Evolutionary conservation across 169 alveolate genomes (phyloP).

Genomic region (Cryptosporidium andersoni): DNA sequence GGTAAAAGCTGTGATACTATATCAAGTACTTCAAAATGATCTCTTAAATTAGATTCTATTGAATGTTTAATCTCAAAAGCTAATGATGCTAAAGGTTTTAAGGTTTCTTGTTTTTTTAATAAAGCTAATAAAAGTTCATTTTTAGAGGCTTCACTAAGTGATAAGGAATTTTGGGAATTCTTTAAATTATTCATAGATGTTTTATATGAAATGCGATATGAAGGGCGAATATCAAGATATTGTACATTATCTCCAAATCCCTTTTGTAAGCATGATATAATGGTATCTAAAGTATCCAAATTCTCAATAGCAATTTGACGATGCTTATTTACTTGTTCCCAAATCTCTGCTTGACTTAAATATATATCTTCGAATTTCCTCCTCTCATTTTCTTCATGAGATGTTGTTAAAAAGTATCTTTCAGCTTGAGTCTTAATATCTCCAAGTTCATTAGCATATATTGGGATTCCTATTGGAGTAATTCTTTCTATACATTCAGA

Average conservation of each 20-base stretch:
- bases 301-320: not conserved
- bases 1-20: slow-evolving; percentile 34
- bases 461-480: slow-evolving; percentile 16
- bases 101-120: slow-evolving; percentile 5
- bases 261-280: slow-evolving; percentile 50
- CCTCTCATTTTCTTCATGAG: slow-evolving; percentile 20
- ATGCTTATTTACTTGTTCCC: slow-evolving; percentile 15
- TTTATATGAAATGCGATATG: slow-evolving; percentile 16
- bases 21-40: slow-evolving; percentile 4
- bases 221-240: slow-evolving; percentile 23
- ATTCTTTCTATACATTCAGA: slow-evolving; percentile 61
- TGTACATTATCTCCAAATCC: slow-evolving; percentile 44
- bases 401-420: slow-evolving; percentile 34
- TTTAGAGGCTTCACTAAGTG: slow-evolving; percentile 55
- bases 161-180: not conserved
- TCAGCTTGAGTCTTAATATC: slow-evolving; percentile 43
- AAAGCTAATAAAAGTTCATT: slow-evolving; percentile 25
- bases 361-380: not conserved
- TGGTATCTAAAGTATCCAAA: slow-evolving; percentile 23
- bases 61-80: not conserved
- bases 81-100: slow-evolving; percentile 32
- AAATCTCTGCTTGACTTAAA: not conserved
- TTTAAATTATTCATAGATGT: not conserved
- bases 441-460: slow-evolving; percentile 45
- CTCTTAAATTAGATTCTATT: slow-evolving; percentile 1